Conservation (phyloP, 768 basidiomycete genomes). For the Galerina marginata region DNA sequence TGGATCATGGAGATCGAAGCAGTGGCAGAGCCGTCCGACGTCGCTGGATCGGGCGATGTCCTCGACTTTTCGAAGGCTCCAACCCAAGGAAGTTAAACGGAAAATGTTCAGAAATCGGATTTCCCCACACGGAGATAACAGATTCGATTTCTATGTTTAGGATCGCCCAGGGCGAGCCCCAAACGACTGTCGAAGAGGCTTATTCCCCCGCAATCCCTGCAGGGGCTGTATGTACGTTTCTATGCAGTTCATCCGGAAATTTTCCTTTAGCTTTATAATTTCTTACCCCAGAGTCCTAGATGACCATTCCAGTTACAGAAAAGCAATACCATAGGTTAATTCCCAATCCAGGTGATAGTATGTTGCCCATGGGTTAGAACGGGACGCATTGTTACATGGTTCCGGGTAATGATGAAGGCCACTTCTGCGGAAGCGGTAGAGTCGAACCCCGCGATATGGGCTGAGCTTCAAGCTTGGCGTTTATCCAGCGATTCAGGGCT, state of each 20-base stretch:
- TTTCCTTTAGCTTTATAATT: background rate
- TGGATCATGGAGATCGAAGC: slow-evolving; percentile 14
- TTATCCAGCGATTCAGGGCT: no score
- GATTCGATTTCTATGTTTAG: background rate
- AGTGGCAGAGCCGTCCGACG: background rate
- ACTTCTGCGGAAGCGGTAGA: no score
- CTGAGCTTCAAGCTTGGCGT: no score
- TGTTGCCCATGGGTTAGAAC: no score
- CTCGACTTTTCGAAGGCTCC: slow-evolving; percentile 2
- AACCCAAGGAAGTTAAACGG: slow-evolving; percentile 5
- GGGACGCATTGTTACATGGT: no score
- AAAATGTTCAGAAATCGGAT: background rate
- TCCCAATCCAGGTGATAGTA: no score
- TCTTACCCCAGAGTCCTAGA: background rate
- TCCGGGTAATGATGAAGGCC: no score
- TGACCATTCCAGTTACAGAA: background rate
- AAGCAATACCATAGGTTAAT: background rate
- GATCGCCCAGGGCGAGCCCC: no score
- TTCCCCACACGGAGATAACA: background rate
- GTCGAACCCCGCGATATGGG: no score
- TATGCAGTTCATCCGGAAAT: background rate
- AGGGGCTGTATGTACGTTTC: background rate
- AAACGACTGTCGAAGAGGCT: background rate
- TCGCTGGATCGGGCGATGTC: slow-evolving; percentile 2
- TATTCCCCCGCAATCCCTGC: slow-evolving; percentile 5